Evolutionary conservation across 139 green algal genomes (phyloP), one percentile per base, ranked within the genome.

Genomic region (Spirogloea muscicola): DNA sequence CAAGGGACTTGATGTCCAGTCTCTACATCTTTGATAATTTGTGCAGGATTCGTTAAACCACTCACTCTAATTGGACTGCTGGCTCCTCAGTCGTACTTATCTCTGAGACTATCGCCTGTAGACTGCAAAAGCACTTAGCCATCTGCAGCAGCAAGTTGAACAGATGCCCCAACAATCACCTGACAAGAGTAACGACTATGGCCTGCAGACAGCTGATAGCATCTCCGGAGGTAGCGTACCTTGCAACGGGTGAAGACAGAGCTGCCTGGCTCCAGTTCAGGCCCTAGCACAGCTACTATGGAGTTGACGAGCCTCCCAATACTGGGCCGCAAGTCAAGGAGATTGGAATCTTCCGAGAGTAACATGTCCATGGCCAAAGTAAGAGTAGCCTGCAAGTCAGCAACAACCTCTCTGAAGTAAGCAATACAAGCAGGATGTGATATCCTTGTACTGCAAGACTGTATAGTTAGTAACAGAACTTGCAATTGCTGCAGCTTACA

Each of bases 251-350:
- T 38, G 80, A 96, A 96, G 37, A 84, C 68, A 0, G 59, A 21
- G 6, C 58, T 86, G 33, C 90, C 91, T 10, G 88, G 87, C 0
- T 64, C 74, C 42, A 96, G 86, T 62, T 97, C 93, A 3, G 93
- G 93, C 0, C 92, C 92, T 33, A 97, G 82, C 41, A 92, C 85
- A 16, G 86, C 90, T 18, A 97, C 89, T 40, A 91, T 81, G 7
- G 93, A 88, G 62, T 97, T 97, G 49, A 89, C 91, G 34, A 97
- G 73, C 27, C 89, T 88, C 0, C 88, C 92, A 18, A 60, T 41
- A 37, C 58, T 61, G 74, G 60, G 13, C 10, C 49, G 41, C 34
- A 80, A 33, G 18, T 41, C 62, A 33, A 38, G 31, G 5, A 39
- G 16, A 1, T 38, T n/a, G 79, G 82, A 40, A 51, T 79, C 79